phyloP scores from a whole-genome alignment of 306 rosid genomes.

The Vigna unguiculata region DNA sequence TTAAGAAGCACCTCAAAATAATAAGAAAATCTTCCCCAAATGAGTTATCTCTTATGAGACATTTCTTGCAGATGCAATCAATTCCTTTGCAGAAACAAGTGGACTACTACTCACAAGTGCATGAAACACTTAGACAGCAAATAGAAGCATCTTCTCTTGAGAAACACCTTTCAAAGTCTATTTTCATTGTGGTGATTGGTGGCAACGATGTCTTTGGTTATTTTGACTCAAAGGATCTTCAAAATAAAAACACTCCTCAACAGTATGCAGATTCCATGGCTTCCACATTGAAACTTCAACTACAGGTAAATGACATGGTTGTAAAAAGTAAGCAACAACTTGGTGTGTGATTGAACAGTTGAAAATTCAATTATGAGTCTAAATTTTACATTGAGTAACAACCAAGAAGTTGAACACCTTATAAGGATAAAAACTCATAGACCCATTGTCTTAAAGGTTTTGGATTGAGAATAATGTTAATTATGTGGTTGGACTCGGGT shows the following conservation, averaged over 20 bases:
- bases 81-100: constrained; percentile 64
- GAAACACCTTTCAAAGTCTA: constrained; percentile 63
- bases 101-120: constrained; percentile 51
- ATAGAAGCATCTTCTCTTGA: constrained; percentile 50
- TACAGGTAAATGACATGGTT: constrained; percentile 53
- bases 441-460: too few relatives aligned
- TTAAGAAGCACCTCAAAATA: not conserved
- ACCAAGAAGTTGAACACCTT: too few relatives aligned
- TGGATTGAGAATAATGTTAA: too few relatives aligned
- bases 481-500: too few relatives aligned
- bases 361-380: too few relatives aligned
- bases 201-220: constrained; percentile 80
- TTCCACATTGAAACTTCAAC: constrained; percentile 54
- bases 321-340: not conserved
- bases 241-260: constrained; percentile 50
- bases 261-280: constrained; percentile 63
- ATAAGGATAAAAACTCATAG: too few relatives aligned
- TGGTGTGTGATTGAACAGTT: not conserved
- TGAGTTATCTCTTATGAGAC: constrained; percentile 32
- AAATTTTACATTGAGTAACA: too few relatives aligned
- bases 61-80: constrained; percentile 48
- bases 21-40: constrained; percentile 4
- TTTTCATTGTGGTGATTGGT: constrained; percentile 69
- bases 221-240: constrained; percentile 50
- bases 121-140: constrained; percentile 45